Base-by-base conservation (phyloP, 177 flowering plant species). In the Tripterygium wilfordii region DNA sequence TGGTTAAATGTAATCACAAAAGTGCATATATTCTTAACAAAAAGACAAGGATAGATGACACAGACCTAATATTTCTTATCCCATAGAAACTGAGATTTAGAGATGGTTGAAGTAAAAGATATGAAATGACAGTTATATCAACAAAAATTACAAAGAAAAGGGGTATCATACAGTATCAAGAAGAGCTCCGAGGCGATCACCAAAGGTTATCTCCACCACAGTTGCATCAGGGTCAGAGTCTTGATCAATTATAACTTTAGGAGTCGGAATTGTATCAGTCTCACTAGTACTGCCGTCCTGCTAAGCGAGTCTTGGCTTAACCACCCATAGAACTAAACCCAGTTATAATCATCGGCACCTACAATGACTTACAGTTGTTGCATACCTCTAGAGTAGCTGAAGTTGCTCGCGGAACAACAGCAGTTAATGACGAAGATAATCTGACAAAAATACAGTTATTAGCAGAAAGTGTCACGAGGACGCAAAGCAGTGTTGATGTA, bases 181-280 rank as follows among this genome's bases (percentile, higher is more conserved):
- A 36, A 91, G 92, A 40, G 95, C 95, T 33, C 98, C 98, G 48
- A 91, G 92, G 41, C 98, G 94, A 56, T 91, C 91, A 0, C 98
- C 98, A 54, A 91, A 91, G 41, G 98, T 88, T 51, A 91, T 68
- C 73, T 91, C 91, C 61, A 91, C 88, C 12, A 91, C 65, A 47
- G 98, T 87, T 13, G 91, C 91, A 67, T 89, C 61, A 13, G 88
- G 90, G 66, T 94, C 92, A 10, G 96, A 81, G 55, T 94, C 99
- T 61, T 72, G 92, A 58, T 91, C 94, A 38, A 91, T 88, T 60
- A 88, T 79, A 35, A 91, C 98, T 67, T 65, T 72, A 10, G 98
- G 98, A 22, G 77, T 83, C 22, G 96, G 98, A 60, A 79, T 42
- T 17, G 61, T 57, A 52, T 77, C 92, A 54, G 80, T 71, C 22